Conservation (phyloP, 495 filamentous ascomycete genomes). For the Aspergillus bertholletiae region DNA sequence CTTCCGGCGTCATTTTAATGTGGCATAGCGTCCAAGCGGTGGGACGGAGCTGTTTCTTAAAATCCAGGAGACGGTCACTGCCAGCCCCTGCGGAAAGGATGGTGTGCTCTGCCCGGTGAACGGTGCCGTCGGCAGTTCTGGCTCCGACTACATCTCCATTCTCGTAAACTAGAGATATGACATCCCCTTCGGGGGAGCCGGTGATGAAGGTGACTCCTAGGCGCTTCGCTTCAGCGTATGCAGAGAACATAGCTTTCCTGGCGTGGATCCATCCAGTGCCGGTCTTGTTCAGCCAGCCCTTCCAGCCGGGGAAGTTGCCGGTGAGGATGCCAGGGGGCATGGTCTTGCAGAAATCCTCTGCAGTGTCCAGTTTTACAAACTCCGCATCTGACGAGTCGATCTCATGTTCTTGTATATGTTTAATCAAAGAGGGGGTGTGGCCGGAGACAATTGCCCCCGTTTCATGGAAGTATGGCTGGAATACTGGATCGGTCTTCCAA, state of each 20-base stretch:
- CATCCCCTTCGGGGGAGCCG: conserved; percentile 34
- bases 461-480: conserved; percentile 46
- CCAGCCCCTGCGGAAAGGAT: conserved; percentile 49
- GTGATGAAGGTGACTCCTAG: conserved; percentile 45
- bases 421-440: conserved; percentile 28
- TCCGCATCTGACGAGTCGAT: conserved; percentile 26
- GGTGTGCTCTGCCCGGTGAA: conserved; percentile 33
- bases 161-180: conserved; percentile 29
- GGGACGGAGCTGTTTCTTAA: conserved; percentile 50
- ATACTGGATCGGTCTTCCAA: conserved; percentile 48
- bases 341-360: conserved; percentile 44
- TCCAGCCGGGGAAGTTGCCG: conserved; percentile 48
- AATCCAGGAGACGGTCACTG: conserved; percentile 43
- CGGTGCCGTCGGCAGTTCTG: conserved; percentile 29
- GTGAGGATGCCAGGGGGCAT: conserved; percentile 52
- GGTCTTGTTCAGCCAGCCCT: conserved; percentile 39
- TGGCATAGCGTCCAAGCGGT: conserved; percentile 53
- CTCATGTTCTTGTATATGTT: conserved; percentile 35
- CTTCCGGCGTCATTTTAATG: conserved; percentile 44
- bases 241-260: conserved; percentile 40
- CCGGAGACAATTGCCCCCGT: conserved; percentile 46
- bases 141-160: conserved; percentile 33
- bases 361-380: conserved; percentile 22
- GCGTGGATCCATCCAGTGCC: conserved; percentile 52
- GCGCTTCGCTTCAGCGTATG: conserved; percentile 37